A percentile compares a stretch with the other conserved stretches of the same genome.
Evolutionary conservation across 129 eudicot genomes (phyloP).

Genomic region (Pittosporum tobira): DNA sequence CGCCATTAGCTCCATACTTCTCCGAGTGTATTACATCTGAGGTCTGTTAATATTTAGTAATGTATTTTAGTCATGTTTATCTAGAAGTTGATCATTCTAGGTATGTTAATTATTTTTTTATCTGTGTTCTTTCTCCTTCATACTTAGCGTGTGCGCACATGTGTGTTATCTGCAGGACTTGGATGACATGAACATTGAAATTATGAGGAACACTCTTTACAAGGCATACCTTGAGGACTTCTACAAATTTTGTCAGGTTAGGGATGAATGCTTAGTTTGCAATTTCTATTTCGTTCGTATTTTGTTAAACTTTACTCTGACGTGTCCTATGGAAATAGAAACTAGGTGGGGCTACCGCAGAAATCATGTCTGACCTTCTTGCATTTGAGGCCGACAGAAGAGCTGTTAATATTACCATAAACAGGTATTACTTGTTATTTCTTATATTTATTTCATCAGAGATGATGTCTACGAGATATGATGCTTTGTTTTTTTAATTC

Average conservation of each 20-base stretch:
- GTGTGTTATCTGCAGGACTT: constrained; percentile 52
- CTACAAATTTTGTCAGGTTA: constrained; percentile 84
- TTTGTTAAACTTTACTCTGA: constrained; percentile 1
- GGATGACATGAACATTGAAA: constrained; percentile 99
- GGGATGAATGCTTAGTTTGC: not conserved
- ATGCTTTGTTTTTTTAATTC: not conserved
- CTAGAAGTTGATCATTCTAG: too few relatives aligned
- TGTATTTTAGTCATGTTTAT: too few relatives aligned
- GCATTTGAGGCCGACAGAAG: constrained; percentile 98
- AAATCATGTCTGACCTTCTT: constrained; percentile 93
- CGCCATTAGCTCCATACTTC: constrained; percentile 96
- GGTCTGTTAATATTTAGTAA: too few relatives aligned
- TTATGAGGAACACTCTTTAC: constrained; percentile 94
- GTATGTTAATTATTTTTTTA: not conserved
- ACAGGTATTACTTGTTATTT: constrained; percentile 54
- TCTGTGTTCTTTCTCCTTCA: not conserved
- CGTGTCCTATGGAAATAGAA: constrained; percentile 32
- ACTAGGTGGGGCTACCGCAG: constrained; percentile 98
- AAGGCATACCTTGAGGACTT: constrained; percentile 98
- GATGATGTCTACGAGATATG: not conserved
- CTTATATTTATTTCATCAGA: constrained; percentile 1
- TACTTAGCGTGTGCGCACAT: too few relatives aligned
- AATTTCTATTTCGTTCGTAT: not conserved
- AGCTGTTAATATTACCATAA: constrained; percentile 92
- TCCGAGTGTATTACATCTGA: constrained; percentile 98